Evolutionary conservation across 331 rosid genomes (phyloP).

Genomic region (Erythrophleum ivorense): DNA sequence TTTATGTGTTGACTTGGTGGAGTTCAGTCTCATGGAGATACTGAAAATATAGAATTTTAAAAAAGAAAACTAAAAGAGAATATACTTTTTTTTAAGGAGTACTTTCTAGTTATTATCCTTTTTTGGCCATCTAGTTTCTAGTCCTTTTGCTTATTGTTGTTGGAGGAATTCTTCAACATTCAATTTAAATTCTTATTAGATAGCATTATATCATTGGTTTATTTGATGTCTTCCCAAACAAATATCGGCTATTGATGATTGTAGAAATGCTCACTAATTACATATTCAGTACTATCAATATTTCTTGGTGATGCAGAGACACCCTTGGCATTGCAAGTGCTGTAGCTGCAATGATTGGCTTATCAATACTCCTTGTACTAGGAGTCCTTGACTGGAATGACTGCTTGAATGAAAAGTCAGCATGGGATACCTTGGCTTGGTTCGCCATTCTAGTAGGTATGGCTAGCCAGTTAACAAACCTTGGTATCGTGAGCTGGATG

Average conservation of each 20-base stretch:
- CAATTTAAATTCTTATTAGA: conserved; percentile 7
- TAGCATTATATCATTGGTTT: background rate
- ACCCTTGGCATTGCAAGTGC: conserved; percentile 74
- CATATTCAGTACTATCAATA: conserved; percentile 18
- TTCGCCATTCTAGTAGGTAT: conserved; percentile 90
- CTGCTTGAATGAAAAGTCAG: conserved; percentile 86
- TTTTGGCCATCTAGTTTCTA: conserved; percentile 28
- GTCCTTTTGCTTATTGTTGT: conserved; percentile 9
- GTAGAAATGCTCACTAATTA: conserved; percentile 12
- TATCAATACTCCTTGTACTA: conserved; percentile 74
- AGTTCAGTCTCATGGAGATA: conserved; percentile 9
- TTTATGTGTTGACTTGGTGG: conserved; percentile 31
- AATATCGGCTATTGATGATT: conserved; percentile 7
- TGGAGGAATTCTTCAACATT: background rate
- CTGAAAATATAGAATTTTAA: conserved; percentile 18
- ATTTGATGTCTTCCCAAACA: conserved; percentile 5
- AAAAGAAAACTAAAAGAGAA: background rate
- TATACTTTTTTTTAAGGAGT: background rate
- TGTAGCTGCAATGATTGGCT: conserved; percentile 93
- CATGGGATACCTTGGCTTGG: conserved; percentile 99
- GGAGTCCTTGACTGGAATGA: conserved; percentile 97
- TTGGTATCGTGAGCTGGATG: conserved; percentile 89
- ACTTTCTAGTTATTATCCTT: conserved; percentile 10
- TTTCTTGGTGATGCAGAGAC: conserved; percentile 62
- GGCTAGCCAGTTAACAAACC: conserved; percentile 92